Percentiles rank a stretch among this genome's conserved stretches.
phyloP scores from a whole-genome alignment of 2,329 filamentous ascomycete genomes.

The Fusarium mexicanum region DNA sequence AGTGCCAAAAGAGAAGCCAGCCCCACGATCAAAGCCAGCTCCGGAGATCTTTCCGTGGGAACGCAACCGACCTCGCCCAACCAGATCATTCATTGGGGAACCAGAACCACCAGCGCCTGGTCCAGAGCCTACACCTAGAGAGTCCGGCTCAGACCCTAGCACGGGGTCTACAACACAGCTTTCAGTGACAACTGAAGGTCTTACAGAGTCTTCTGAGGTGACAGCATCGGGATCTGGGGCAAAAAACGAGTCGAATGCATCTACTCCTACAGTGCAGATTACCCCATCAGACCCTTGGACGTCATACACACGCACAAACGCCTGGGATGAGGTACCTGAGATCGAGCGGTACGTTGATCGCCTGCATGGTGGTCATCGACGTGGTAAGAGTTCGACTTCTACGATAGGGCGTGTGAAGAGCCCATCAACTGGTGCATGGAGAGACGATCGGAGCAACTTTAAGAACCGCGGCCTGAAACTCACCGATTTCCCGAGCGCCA shows the following conservation, averaged over 20 bases:
- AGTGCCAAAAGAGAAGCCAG: conserved; percentile 72
- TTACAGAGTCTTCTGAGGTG: conserved; percentile 49
- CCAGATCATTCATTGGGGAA: conserved; percentile 66
- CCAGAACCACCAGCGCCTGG: conserved; percentile 24
- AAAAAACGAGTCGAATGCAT: conserved; percentile 56
- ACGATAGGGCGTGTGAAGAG: conserved; percentile 31
- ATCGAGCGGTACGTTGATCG: conserved; percentile 89
- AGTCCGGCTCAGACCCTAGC: background rate
- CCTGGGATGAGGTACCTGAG: conserved; percentile 91
- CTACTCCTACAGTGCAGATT: conserved; percentile 58
- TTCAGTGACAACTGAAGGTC: conserved; percentile 28
- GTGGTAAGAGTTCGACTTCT: conserved; percentile 47
- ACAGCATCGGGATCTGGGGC: conserved; percentile 45
- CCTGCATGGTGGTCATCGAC: conserved; percentile 72
- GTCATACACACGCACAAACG: conserved; percentile 80
- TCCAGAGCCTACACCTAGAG: background rate
- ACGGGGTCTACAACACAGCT: background rate
- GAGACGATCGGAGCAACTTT: conserved; percentile 14
- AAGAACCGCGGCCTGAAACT: conserved; percentile 65
- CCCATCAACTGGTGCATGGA: conserved; percentile 21
- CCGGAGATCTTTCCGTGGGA: conserved; percentile 94
- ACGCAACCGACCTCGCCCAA: conserved; percentile 66
- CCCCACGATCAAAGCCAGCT: conserved; percentile 63
- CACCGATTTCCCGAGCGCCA: conserved; percentile 86
- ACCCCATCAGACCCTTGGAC: conserved; percentile 72